These are phyloP conservation scores for Ceratocystis eucalypticola DNA, from an alignment of 2,329 filamentous ascomycete species.

Conservation along the genomic window DNA sequence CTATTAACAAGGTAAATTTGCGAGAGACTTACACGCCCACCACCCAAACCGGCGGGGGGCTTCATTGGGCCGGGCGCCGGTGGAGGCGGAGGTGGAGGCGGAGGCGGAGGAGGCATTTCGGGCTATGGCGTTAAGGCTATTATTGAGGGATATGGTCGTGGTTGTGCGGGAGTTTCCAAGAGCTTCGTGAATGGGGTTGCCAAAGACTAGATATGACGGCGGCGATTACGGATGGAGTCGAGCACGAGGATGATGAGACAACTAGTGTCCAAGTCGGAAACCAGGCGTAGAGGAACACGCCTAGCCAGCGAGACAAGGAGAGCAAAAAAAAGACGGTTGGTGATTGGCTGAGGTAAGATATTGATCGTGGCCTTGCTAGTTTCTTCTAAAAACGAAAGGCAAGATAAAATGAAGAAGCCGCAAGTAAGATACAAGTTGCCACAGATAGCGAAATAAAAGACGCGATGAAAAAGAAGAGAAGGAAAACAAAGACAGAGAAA, in stretches of 20 bases:
- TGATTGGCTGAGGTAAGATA: background rate
- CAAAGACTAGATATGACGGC: background rate
- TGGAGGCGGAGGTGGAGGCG: conserved; percentile 51
- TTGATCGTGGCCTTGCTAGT: background rate
- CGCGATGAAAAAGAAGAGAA: background rate
- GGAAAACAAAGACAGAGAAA: background rate
- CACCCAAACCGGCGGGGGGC: conserved; percentile 20
- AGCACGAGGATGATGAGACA: background rate
- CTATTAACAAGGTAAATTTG: background rate
- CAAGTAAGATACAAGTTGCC: background rate
- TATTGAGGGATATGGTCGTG: background rate
- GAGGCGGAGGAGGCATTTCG: conserved; percentile 56
- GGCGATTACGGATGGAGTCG: background rate
- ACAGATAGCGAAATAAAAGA: background rate
- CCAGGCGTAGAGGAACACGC: background rate
- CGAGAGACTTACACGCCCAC: conserved; percentile 1
- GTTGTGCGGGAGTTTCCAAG: background rate
- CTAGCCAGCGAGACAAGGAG: background rate
- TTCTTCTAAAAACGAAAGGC: background rate
- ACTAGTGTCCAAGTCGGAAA: background rate
- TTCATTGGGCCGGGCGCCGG: conserved; percentile 49
- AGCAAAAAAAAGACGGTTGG: background rate
- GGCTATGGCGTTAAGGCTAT: conserved; percentile 31
- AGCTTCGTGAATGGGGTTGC: background rate
- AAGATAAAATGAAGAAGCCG: background rate